These are phyloP conservation scores for Leccinum disarticulatum DNA, from an alignment of 768 basidiomycete genomes.

Conservation along the genomic window DNA sequence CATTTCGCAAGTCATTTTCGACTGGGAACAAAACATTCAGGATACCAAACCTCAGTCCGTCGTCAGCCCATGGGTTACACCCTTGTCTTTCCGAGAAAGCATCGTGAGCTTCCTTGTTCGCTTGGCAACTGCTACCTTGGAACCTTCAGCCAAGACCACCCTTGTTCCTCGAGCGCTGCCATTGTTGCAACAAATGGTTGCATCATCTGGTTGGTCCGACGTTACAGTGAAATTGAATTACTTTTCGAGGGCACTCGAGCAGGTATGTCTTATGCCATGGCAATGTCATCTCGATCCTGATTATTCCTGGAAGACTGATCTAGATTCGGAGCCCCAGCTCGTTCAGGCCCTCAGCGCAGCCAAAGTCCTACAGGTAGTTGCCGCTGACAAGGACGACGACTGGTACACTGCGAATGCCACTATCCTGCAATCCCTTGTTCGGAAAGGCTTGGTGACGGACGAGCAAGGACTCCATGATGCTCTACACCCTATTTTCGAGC, in stretches of 20 bases:
- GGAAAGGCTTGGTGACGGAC: conserved; percentile 82
- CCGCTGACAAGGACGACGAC: conserved; percentile 74
- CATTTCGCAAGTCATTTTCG: conserved; percentile 85
- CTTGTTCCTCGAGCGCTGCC: conserved; percentile 64
- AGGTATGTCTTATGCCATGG: conserved; percentile 41
- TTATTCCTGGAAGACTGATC: conserved; percentile 55
- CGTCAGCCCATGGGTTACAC: conserved; percentile 63
- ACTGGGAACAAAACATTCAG: conserved; percentile 80
- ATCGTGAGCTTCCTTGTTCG: conserved; percentile 97
- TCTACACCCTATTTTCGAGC: conserved; percentile 79
- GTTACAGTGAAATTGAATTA: conserved; percentile 90
- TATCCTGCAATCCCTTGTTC: conserved; percentile 77
- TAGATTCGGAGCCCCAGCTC: conserved; percentile 63
- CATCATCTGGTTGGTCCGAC: conserved; percentile 84
- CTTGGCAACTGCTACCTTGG: conserved; percentile 67
- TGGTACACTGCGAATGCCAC: conserved; percentile 79
- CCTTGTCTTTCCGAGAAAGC: conserved; percentile 78
- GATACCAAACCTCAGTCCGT: conserved; percentile 25
- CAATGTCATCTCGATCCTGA: neutral
- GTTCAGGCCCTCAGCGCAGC: conserved; percentile 75
- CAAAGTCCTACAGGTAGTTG: conserved; percentile 84
- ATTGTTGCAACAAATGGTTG: conserved; percentile 75
- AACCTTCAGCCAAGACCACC: conserved; percentile 38
- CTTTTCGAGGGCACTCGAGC: conserved; percentile 82
- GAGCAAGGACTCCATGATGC: conserved; percentile 80